A percentile compares a stretch with the other conserved stretches of the same genome.
Evolutionary conservation across 768 basidiomycete species (phyloP).

Genomic region (Hypsizygus marmoreus): DNA sequence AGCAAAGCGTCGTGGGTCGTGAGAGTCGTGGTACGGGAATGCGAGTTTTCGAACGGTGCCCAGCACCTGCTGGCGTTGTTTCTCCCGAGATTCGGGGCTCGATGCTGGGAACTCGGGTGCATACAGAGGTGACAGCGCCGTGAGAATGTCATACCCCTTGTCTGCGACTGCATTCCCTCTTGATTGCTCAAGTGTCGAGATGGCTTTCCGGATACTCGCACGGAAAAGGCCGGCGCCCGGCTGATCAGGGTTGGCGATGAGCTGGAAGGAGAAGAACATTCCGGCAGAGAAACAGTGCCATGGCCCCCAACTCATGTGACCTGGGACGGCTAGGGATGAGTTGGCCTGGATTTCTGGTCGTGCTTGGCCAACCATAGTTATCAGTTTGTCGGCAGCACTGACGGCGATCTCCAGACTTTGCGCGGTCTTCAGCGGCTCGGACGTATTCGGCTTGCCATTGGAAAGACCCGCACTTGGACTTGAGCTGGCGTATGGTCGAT

Average conservation of each 20-base stretch:
- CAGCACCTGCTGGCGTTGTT: constrained; percentile 61
- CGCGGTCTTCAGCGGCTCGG: constrained; percentile 46
- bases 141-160: constrained; percentile 72
- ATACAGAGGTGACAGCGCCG: constrained; percentile 74
- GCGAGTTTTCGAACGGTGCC: constrained; percentile 73
- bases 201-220: constrained; percentile 70
- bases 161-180: constrained; percentile 70
- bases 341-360: constrained; percentile 76
- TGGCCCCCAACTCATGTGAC: constrained; percentile 83
- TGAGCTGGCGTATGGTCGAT: constrained; percentile 71
- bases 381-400: constrained; percentile 74
- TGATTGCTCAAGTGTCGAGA: constrained; percentile 64
- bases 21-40: constrained; percentile 79
- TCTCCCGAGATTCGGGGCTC: constrained; percentile 52
- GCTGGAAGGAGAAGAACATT: constrained; percentile 91
- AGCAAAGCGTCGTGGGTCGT: constrained; percentile 50
- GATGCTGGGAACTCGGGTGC: constrained; percentile 59
- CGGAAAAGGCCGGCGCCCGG: constrained; percentile 78
- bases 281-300: constrained; percentile 85
- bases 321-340: constrained; percentile 69
- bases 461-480: constrained; percentile 23
- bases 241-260: constrained; percentile 79
- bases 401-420: constrained; percentile 76
- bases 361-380: constrained; percentile 74
- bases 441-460: constrained; percentile 26